Evolutionary conservation across 2,329 filamentous ascomycete genomes (phyloP).

Genomic region (Trichoderma aggressivum): DNA sequence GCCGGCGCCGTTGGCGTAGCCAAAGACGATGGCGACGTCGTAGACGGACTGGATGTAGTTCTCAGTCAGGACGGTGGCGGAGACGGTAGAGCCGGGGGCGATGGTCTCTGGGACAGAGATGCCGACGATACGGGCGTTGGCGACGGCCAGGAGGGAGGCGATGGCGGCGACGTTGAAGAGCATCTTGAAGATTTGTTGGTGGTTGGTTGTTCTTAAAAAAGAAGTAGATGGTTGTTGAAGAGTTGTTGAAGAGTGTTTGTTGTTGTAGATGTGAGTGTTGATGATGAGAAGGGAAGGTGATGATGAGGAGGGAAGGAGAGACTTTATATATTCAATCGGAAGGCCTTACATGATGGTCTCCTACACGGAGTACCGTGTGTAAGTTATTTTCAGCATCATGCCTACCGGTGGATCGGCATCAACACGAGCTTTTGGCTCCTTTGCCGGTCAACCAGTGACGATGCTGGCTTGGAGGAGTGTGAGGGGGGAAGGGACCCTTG

Average conservation of each 20-base stretch:
- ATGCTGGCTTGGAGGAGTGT: neutral
- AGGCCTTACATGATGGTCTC: neutral
- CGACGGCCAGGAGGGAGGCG: slow-evolving; percentile 24
- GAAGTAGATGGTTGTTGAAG: no score
- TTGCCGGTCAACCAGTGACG: neutral
- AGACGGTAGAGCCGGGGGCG: slow-evolving; percentile 36
- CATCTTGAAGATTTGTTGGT: slow-evolving; percentile 21
- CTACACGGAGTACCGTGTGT: neutral
- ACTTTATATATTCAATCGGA: neutral
- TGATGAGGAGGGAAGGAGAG: neutral
- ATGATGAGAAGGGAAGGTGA: neutral
- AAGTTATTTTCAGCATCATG: neutral
- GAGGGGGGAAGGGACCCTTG: neutral
- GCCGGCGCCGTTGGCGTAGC: slow-evolving; percentile 29
- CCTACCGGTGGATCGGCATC: neutral
- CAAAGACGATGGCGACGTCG: slow-evolving; percentile 45
- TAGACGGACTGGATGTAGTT: slow-evolving; percentile 44
- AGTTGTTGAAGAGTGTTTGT: neutral
- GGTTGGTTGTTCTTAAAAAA: neutral
- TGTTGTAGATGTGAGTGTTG: neutral
- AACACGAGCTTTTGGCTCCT: slow-evolving; percentile 16
- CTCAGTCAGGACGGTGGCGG: slow-evolving; percentile 37
- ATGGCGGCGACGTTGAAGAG: slow-evolving; percentile 25
- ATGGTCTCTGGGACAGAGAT: slow-evolving; percentile 42
- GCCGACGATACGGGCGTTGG: slow-evolving; percentile 41